Base-by-base conservation (phyloP, 768 basidiomycete genomes). In the Russula sp. region DNA sequence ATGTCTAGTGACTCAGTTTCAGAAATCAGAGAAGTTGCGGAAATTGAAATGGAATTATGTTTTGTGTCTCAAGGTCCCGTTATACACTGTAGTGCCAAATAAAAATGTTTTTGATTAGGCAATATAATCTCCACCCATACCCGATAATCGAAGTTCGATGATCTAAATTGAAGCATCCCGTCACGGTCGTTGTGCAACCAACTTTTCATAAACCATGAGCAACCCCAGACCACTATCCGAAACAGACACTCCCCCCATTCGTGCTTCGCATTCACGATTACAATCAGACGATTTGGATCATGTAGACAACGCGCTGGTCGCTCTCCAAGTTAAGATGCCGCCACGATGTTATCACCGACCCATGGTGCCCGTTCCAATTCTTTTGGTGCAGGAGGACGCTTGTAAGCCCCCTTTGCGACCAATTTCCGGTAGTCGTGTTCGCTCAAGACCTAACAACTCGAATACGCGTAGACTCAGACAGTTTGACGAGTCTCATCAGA, bases 301-400 rank as follows among this genome's bases (percentile, higher is more conserved):
- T 20, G 64, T 65, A 5, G 38, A 51, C 49, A 52, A 61, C 22
- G 59, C 49, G 6, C 64, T 65, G 4, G 30, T 18, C 6, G 50
- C 60, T 10, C 55, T 61, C 54, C 57, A 57, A 46, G 57, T 20
- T 6, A 65, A 58, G 59, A 65, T 11, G 11, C 30, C 11, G 8
- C 30, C 8, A 18, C 55, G 22, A 34, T 42, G 24, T 49, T 9
- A 4, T 18, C 32, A 51, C 18, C 59, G 10, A 40, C 44, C 10
- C 53, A 48, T 32, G 53, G 59, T 8, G 14, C 59, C 5, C 64
- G 64, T 14, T 57, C 64, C 34, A 16, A 42, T n/a, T 34, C 80
- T 49, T 91, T 91, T 71, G 86, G 86, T 22, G 90, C 89, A 58
- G 87, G 86, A 18, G 89, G 89, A 5, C 83, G 85, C n/a, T 84